Base-by-base conservation (phyloP, 2,329 filamentous ascomycete species). In the Annulohypoxylon truncatum region DNA sequence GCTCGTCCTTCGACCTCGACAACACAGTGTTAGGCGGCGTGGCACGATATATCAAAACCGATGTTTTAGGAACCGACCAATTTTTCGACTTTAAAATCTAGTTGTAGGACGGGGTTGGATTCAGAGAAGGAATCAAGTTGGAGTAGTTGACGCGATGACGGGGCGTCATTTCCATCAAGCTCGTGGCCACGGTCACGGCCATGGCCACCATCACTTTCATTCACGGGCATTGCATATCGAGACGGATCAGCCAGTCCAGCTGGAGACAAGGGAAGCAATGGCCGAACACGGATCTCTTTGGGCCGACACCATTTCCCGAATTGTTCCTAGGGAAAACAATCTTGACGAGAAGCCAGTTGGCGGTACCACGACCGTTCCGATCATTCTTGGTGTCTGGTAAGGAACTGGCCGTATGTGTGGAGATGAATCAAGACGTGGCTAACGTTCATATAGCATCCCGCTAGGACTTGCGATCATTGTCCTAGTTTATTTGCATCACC, bases 401-500 rank as follows among this genome's bases (percentile, higher is more conserved):
- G 91, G 87, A 69, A 22, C 20, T 1, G 18, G 28, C n/a, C n/a
- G 31, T 42, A n/a, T 9, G 10, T 2, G 4, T 44, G 44, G 9
- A 18, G 51, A 33, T 56, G 18, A 7, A 13, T 18, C 35, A 35
- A 6, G 7, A 8, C n/a, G 44, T 67, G 12, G 53, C 73, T 76
- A 57, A 72, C 64, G 4, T 53, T 47, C 56, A 6, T 75, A 4
- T 75, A 97, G 94, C 42, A 88, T 98, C 57, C 94, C 96, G 0
- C 76, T 97, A 48, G 82, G 89, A 28, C 81, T 87, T 66, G 90
- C 92, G 18, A 77, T 91, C 0, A 76, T 88, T 50, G 86, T 93
- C 1, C 82, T 97, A 38, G 75, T 94, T 69, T 90, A 89, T 75
- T 85, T 99, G 33, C 94, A 97, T 77, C 88, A 93, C 55, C 87